phyloP scores from a whole-genome alignment of 371 early-diverging fungal species.

The Mortierella sp. region DNA sequence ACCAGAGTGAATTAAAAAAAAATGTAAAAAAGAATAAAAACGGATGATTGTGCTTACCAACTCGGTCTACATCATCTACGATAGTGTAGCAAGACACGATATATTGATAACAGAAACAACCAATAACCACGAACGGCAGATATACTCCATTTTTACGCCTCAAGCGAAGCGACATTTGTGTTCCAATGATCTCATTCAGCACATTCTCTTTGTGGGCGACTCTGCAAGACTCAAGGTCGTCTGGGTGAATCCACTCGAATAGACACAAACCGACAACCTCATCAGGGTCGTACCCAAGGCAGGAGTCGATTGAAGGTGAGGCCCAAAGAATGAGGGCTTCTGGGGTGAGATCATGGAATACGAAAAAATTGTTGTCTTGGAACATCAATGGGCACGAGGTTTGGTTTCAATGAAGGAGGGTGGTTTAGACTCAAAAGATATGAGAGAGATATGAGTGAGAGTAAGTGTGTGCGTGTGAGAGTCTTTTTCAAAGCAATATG shows the following conservation, averaged over 20 bases:
- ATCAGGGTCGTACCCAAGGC: conserved; percentile 63
- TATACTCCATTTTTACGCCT: conserved; percentile 33
- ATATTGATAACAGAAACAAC: conserved; percentile 37
- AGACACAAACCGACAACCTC: conserved; percentile 63
- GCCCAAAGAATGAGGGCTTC: conserved; percentile 60
- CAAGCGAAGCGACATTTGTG: conserved; percentile 25
- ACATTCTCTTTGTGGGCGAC: conserved; percentile 60
- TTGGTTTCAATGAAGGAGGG: no score
- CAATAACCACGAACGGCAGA: conserved; percentile 28
- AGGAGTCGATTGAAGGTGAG: conserved; percentile 64
- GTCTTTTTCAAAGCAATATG: no score
- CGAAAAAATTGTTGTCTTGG: conserved; percentile 60
- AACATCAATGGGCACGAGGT: conserved; percentile 17
- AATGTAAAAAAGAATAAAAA: no score
- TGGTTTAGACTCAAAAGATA: no score
- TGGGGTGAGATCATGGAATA: conserved; percentile 70
- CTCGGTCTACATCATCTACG: conserved; percentile 14
- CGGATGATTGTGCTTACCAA: conserved; percentile 20
- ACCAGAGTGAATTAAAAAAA: no score
- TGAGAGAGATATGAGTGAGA: background rate
- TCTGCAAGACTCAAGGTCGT: conserved; percentile 55
- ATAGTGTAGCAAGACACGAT: conserved; percentile 42
- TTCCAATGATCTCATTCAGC: conserved; percentile 61
- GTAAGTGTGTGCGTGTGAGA: no score
- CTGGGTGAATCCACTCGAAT: conserved; percentile 62